Percentiles rank a stretch among this genome's conserved stretches.
These are phyloP conservation scores for Austroboletus rostrupii DNA, from an alignment of 1,284 basidiomycete genomes.

Conservation along the genomic window DNA sequence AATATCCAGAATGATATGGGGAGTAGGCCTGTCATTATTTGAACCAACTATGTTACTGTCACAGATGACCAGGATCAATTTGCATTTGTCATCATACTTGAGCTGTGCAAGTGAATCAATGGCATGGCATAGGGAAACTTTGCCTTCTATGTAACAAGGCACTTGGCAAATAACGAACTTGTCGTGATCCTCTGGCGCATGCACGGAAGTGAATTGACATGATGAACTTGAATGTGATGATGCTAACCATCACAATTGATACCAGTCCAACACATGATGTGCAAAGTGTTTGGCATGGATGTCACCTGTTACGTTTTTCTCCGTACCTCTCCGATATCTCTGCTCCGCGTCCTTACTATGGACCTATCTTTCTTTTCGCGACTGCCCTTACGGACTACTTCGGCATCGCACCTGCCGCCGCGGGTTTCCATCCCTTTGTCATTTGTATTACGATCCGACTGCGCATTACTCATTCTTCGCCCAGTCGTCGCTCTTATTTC, in stretches of 20 bases:
- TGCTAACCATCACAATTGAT: constrained; percentile 89
- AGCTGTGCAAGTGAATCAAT: constrained; percentile 93
- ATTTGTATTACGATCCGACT: no score
- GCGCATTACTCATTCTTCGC: no score
- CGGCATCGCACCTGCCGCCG: no score
- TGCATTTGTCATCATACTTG: constrained; percentile 98
- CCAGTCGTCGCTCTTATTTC: no score
- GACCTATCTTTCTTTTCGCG: no score
- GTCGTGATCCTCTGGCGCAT: constrained; percentile 94
- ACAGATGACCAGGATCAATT: constrained; percentile 91
- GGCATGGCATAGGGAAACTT: constrained; percentile 81
- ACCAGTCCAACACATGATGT: no score
- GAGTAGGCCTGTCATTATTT: constrained; percentile 89
- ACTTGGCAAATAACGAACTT: constrained; percentile 99
- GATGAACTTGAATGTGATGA: constrained; percentile 98
- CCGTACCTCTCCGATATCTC: no score
- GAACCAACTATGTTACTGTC: constrained; percentile 99
- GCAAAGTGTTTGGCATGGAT: no score
- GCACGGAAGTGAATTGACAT: constrained; percentile 81
- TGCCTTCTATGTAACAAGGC: constrained; percentile 96
- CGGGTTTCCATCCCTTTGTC: no score
- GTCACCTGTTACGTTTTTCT: no score
- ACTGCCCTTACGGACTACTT: no score
- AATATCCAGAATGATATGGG: constrained; percentile 93
- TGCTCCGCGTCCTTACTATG: no score